Conservation (phyloP, 805 yeast species). For the Schwanniomyces pseudopolymorphus region DNA sequence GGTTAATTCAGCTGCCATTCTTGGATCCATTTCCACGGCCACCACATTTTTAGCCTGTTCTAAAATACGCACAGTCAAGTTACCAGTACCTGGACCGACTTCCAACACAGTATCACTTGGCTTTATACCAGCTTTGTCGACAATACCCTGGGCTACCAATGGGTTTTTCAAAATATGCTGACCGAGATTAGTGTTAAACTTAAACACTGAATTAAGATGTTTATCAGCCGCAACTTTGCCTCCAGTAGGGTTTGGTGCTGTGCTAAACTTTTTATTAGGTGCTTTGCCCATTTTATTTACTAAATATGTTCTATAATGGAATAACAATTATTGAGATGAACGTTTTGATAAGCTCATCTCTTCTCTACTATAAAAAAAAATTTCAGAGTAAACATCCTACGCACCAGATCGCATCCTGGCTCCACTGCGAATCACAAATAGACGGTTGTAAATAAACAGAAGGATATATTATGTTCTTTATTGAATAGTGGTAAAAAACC, state of each 20-base stretch:
- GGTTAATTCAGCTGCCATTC: constrained; percentile 98
- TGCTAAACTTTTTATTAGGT: constrained; percentile 58
- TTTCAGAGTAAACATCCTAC: background rate
- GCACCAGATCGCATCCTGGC: background rate
- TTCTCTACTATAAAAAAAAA: background rate
- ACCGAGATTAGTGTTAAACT: constrained; percentile 94
- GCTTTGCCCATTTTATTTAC: constrained; percentile 56
- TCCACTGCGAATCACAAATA: background rate
- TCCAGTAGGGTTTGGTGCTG: constrained; percentile 46
- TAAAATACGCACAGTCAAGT: constrained; percentile 85
- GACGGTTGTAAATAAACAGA: background rate
- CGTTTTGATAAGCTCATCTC: background rate
- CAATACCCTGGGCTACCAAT: constrained; percentile 95
- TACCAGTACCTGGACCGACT: constrained; percentile 99
- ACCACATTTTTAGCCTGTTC: constrained; percentile 93
- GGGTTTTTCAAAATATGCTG: constrained; percentile 97
- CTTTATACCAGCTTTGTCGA: constrained; percentile 88
- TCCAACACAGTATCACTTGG: constrained; percentile 93
- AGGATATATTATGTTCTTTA: background rate
- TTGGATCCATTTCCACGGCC: constrained; percentile 98
- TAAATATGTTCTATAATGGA: background rate
- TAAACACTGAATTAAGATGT: constrained; percentile 81
- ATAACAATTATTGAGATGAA: background rate
- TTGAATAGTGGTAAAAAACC: background rate
- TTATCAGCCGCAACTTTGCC: constrained; percentile 68